Evolutionary conservation across 78 protist genomes (phyloP), one percentile per base, ranked within the genome.

Genomic region (Cavenderia fasciculata): DNA sequence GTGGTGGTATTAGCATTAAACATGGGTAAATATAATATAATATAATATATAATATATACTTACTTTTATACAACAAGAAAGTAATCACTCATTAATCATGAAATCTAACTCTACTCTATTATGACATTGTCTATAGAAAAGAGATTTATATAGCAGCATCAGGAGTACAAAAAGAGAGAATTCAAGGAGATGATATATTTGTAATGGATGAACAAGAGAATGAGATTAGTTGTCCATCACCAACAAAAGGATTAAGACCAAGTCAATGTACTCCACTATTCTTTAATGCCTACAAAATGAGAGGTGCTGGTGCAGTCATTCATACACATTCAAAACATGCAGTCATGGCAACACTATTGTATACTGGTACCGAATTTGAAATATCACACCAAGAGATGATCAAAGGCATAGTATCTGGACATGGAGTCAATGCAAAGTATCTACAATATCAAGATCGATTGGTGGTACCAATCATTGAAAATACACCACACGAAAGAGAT

Each of bases 151-250:
- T 97, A 11, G 97, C 99, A 23, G 97, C 98, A 5, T 94, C 97
- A 1, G 98, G 98, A 0, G 98, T 97, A 8, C 97, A 96, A 40
- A 97, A 97, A 95, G 99, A 97, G 63, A 61, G 97, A 21, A 86
- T 97, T 14, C 7, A 25, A 21, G 85, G 85, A 2, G 96, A 54
- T 1, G 97, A 97, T 63, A 34, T 97, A 2, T 97, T 94, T 49
- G 91, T 95, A 10, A 34, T 49, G 63, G 91, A 95, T 56, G 87
- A 49, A 7, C 47, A 76, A 14, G 96, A 87, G n/a, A 34, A 90
- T 4, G 87, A 61, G 52, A 62, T 78, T 0, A 54, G 59, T 2
- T 7, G 51, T 18, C 94, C 93, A 14, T 62, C 74, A 52, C 43
- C 36, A 2, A 62, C 51, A 18, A 56, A 57, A 47, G 14, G 8